phyloP scores from a whole-genome alignment of 257 asterid species.

The Forsythia suspensa region DNA sequence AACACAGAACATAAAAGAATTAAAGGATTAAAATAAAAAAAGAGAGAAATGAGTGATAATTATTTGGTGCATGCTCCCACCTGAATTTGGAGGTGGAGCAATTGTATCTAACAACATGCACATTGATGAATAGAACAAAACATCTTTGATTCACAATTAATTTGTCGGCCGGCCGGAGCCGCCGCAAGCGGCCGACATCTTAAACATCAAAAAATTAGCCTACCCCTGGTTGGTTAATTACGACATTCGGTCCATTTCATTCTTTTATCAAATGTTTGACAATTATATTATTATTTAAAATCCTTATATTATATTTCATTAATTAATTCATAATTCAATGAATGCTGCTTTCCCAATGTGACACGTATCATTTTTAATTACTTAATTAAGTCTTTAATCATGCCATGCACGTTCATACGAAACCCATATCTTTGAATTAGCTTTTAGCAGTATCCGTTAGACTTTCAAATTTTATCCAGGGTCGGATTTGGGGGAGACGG shows the following conservation, averaged over 20 bases:
- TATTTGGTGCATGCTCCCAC: conserved; percentile 3
- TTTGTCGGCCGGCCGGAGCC: conserved; percentile 32
- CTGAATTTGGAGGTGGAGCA: not conserved
- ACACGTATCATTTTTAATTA: conserved; percentile 10
- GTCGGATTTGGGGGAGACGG: too few relatives aligned
- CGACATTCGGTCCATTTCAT: conserved; percentile 23
- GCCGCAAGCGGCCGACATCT: conserved; percentile 34
- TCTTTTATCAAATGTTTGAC: not conserved
- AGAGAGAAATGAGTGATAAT: not conserved
- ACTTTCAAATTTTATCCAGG: too few relatives aligned
- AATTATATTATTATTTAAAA: too few relatives aligned
- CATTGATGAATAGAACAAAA: not conserved
- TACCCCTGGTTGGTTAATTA: conserved; percentile 15
- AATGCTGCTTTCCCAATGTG: conserved; percentile 3
- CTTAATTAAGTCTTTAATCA: conserved; percentile 26
- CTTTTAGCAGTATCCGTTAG: not conserved
- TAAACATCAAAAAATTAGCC: not conserved
- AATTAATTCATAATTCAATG: not conserved
- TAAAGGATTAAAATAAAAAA: not conserved
- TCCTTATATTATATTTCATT: not conserved
- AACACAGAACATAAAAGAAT: too few relatives aligned
- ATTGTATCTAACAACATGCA: conserved; percentile 12
- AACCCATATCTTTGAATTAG: not conserved
- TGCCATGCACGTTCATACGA: conserved; percentile 47
- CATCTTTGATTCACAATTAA: conserved; percentile 10